These are phyloP conservation scores for Postia placenta DNA, from an alignment of 768 basidiomycete genomes.

Conservation along the genomic window DNA sequence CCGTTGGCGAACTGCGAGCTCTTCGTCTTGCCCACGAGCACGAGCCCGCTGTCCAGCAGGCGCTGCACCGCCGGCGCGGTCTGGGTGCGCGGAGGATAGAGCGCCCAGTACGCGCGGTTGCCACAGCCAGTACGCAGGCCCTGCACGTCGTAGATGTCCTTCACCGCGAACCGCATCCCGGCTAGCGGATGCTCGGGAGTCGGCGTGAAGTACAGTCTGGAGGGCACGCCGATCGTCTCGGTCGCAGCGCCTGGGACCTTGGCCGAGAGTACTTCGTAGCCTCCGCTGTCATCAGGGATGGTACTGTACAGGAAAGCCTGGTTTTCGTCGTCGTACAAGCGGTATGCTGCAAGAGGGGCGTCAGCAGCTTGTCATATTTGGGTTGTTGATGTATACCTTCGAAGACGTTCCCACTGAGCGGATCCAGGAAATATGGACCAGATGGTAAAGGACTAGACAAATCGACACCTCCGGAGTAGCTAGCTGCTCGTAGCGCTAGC, in stretches of 20 bases:
- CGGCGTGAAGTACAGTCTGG: slow-evolving; percentile 34
- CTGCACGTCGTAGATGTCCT: slow-evolving; percentile 37
- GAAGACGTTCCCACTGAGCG: slow-evolving; percentile 18
- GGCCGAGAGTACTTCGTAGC: slow-evolving; percentile 18
- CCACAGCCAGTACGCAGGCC: slow-evolving; percentile 33
- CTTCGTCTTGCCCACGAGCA: slow-evolving; percentile 49
- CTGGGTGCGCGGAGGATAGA: slow-evolving; percentile 28
- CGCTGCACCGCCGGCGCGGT: slow-evolving; percentile 39
- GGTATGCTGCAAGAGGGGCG: slow-evolving; percentile 23
- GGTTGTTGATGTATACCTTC: slow-evolving; percentile 14
- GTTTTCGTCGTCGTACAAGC: slow-evolving; percentile 37
- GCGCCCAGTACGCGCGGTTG: slow-evolving; percentile 28
- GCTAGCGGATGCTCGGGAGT: slow-evolving; percentile 28
- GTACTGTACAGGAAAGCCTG: slow-evolving; percentile 39
- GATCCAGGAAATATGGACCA: slow-evolving; percentile 22
- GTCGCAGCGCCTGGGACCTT: slow-evolving; percentile 20
- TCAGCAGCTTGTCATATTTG: neutral
- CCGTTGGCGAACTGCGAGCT: slow-evolving; percentile 50
- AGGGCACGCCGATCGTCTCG: slow-evolving; percentile 40
- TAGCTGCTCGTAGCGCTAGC: slow-evolving; percentile 11
- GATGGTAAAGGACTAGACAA: slow-evolving; percentile 13
- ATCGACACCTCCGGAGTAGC: slow-evolving; percentile 7
- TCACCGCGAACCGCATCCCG: slow-evolving; percentile 44
- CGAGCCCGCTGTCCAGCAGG: slow-evolving; percentile 42
- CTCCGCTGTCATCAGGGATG: slow-evolving; percentile 31